Evolutionary conservation across 768 basidiomycete species (phyloP).

Genomic region (Roridomyces roridus): DNA sequence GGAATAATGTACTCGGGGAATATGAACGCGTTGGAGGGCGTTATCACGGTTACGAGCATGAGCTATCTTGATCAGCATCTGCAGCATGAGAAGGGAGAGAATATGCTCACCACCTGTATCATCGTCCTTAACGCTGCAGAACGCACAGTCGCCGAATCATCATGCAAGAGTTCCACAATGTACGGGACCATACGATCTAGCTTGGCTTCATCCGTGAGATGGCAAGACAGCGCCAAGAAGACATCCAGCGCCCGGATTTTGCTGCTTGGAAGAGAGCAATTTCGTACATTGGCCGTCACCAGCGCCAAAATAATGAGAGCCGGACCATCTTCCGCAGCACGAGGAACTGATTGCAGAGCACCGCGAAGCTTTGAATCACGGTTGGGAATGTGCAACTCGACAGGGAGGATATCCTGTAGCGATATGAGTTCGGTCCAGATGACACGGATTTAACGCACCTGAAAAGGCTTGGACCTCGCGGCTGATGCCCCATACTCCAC

Average conservation of each 20-base stretch:
- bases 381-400: slow-evolving; percentile 78
- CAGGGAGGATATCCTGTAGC: slow-evolving; percentile 77
- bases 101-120: slow-evolving; percentile 75
- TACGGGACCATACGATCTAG: slow-evolving; percentile 94
- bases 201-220: slow-evolving; percentile 94
- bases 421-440: background rate
- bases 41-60: slow-evolving; percentile 79
- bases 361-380: slow-evolving; percentile 62
- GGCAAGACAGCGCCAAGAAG: slow-evolving; percentile 79
- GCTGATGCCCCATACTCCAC: slow-evolving; percentile 59
- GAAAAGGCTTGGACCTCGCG: slow-evolving; percentile 57
- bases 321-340: slow-evolving; percentile 82
- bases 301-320: slow-evolving; percentile 88
- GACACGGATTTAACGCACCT: slow-evolving; percentile 46
- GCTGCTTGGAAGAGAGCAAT: slow-evolving; percentile 84
- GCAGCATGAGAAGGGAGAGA: background rate
- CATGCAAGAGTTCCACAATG: slow-evolving; percentile 85
- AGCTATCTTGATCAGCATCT: slow-evolving; percentile 28
- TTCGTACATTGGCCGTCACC: slow-evolving; percentile 87
- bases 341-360: slow-evolving; percentile 53
- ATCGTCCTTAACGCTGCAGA: slow-evolving; percentile 77
- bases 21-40: slow-evolving; percentile 81
- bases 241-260: slow-evolving; percentile 87
- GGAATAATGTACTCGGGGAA: slow-evolving; percentile 97
- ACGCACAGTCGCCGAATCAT: slow-evolving; percentile 86